Evolutionary conservation across 306 rosid species (phyloP), one percentile per base, ranked within the genome.

Genomic region (Styphnolobium japonicum): DNA sequence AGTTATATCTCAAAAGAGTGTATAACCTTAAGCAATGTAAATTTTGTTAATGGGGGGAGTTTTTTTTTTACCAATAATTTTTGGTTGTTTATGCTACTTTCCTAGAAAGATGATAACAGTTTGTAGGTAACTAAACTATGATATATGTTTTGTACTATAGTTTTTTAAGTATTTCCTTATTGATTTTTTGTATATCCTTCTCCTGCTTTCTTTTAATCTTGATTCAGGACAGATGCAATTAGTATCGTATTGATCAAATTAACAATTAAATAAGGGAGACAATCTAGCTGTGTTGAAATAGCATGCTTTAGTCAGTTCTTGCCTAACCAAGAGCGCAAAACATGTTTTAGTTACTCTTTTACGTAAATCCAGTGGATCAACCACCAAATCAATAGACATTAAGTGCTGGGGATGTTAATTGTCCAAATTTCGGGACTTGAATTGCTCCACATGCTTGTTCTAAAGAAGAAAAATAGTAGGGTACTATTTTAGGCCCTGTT

Each of bases 11-110:
- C 52, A 62, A 69, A 67, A 67, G 75, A 76, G 80, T 67, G 22
- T 37, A 69, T 79, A 56, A 63, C 77, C 74, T 31, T 67, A 33
- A 29, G 18, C 37, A 29, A 36, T 72, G 83, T 75, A 60, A 85
- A 14, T 48, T 55, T 56, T 33, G 16, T 25, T 42, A 25, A 58
- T 60, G 18, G 49, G 69, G 76, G 29, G 8, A 70, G 43, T 14
- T 64, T 63, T 25, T 57, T 33, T 55, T 58, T 52, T 1, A 77
- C 23, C 12, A 21, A 15, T 19, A 52, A 33, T 16, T 62, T 61
- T 69, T 63, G 1, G 53, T 72, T 46, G 68, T 82, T 55, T 9
- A 19, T 46, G 68, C 7, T 58, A n/a, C 43, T 63, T 48, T 79
- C 22, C 42, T 63, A 27, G 73, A 23, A 57, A 45, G 52, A 29